A percentile compares a stretch with the other conserved stretches of the same genome.
phyloP scores from a whole-genome alignment of 106 monocot genomes.

The Allium sativum region DNA sequence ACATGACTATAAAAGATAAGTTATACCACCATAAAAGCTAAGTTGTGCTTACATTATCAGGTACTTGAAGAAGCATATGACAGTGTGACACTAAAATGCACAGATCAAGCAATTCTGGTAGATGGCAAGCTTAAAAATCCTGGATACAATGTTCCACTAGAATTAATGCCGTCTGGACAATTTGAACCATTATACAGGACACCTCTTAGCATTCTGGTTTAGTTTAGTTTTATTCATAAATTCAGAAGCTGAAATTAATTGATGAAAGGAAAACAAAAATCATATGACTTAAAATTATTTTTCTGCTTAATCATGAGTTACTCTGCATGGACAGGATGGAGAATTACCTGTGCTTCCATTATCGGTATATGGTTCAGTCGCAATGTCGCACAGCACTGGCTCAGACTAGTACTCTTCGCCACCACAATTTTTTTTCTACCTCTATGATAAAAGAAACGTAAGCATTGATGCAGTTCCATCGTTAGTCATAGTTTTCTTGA shows the following conservation, averaged over 20 bases:
- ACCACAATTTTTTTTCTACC: slow-evolving; percentile 91
- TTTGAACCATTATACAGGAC: slow-evolving; percentile 94
- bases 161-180: slow-evolving; percentile 60
- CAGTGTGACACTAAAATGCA: slow-evolving; percentile 61
- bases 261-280: too few species aligned
- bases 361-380: slow-evolving; percentile 92
- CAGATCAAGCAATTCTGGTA: slow-evolving; percentile 67
- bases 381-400: slow-evolving; percentile 72
- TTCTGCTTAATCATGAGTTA: slow-evolving; percentile 5
- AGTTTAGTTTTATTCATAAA: neutral
- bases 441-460: slow-evolving; percentile 92
- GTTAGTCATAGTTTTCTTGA: neutral
- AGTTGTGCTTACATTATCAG: slow-evolving; percentile 11
- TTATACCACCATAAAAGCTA: too few species aligned
- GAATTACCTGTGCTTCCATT: slow-evolving; percentile 88
- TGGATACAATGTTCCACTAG: slow-evolving; percentile 60
- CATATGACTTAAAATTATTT: neutral
- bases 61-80: slow-evolving; percentile 83
- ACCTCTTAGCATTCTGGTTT: slow-evolving; percentile 79
- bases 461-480: slow-evolving; percentile 14
- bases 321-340: slow-evolving; percentile 43
- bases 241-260: too few species aligned
- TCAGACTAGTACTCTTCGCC: slow-evolving; percentile 88
- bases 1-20: too few species aligned
- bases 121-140: slow-evolving; percentile 53